Base-by-base conservation (phyloP, 108 stramenopile genomes). In the Schizochytrium sp. region DNA sequence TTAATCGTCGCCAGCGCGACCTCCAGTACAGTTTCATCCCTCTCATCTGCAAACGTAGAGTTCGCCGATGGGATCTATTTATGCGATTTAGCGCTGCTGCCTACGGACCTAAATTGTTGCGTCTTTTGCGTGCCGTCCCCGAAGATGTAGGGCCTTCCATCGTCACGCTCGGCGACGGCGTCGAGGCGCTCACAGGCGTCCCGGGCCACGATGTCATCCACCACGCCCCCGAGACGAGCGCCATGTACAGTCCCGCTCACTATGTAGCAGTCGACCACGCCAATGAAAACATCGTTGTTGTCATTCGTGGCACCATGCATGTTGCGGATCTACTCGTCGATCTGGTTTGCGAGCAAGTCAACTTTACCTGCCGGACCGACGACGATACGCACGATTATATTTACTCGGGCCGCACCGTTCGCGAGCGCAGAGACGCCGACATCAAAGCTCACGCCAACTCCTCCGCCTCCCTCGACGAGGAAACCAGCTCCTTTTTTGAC, bases 291-390 rank as follows among this genome's bases (percentile, higher is more conserved):
- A 53, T 83, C 28, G 76, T 83, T 0, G 76, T 83, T 18, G 76
- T 83, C 51, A 83, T 83, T 34, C 76, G 76, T 18, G 76, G 76
- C 45, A 83, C 76, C 6, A 83, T 83, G 76, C 45, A 83, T 23
- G 51, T 83, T 12, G 48, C 45, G 6, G 76, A 83, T 23, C 48
- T 83, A 2, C 76, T 83, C 51, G 76, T 83, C 28, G 76, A 83
- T 23, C 51, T 83, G 6, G 76, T 83, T 4, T 83, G 76, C 76
- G 76, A 83, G 76, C 51, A 47, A 23, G 76, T 83, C 45, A 83
- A 34, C 25, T 83, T 83, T 23, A 83, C 76, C 45, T 83, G 48
- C 48, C 48, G n/a, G 10, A 53, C 45, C 48, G 45, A 53, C 51
- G 76, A 83, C 16, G 76, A 83, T 12, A 12, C 45, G 45, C 48